Base-by-base conservation (phyloP, 1,284 basidiomycete species). In the Tilletia horrida region DNA sequence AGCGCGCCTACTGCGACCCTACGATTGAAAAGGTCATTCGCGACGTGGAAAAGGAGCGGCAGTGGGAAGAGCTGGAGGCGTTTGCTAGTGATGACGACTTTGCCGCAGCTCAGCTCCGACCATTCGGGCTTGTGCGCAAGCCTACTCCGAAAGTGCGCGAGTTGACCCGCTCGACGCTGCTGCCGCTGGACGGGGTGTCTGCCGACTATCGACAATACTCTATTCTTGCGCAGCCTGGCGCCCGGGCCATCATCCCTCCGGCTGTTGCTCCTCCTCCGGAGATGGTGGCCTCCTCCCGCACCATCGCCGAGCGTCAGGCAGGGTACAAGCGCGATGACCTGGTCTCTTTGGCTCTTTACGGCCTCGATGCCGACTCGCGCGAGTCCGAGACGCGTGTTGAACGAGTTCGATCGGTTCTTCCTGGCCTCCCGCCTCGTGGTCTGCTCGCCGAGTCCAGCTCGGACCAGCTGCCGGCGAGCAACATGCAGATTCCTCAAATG, bases 401-500 rank as follows among this genome's bases (percentile, higher is more conserved):
- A 18, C 79, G 80, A 18, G 89, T 88, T 73, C 82, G 86, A 27
- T 72, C 80, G 16, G 82, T 86, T 35, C 79, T 91, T 48, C 90
- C 91, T 55, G 86, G 86, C 43, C 81, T 94, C 29, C 85, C 85
- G 7, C 86, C 88, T 1, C 78, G 83, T 1, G 96, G 96, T 45
- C 83, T 98, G 43, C 78, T 95, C 64, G 85, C 84, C 31, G 83
- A 82, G 44, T 92, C 93, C 2, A 85, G 90, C 8, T 76, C 82
- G 3, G 86, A 91, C 74, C 93, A 97, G 80, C 84, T 93, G 14
- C 94, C 94, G 1, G 84, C 87, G 67, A 88, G 93, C 14, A 87
- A 88, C 45, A 94, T 98, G 90, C 89, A 91, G 73, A 90, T 97
- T 31, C 96, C 96, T 1, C 92, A 96, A 74, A 91, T 93, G 69